Percentiles rank a stretch among this genome's conserved stretches.
Evolutionary conservation across 2,329 filamentous ascomycete genomes (phyloP).

Genomic region (Coniochaeta prunicola): DNA sequence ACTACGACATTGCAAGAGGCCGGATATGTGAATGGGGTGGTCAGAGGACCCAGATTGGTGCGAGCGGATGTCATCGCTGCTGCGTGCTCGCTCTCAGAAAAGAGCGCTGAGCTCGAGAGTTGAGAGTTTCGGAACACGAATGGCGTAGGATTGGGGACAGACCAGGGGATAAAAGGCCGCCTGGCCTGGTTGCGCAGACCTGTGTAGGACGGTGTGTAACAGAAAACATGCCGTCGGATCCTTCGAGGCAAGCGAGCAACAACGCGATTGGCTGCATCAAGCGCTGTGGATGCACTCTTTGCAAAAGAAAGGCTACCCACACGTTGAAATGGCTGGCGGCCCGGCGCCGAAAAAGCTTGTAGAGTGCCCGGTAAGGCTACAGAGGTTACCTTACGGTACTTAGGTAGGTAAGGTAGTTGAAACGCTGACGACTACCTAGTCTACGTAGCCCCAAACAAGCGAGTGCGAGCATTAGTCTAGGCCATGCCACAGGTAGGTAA

Average conservation of each 20-base stretch:
- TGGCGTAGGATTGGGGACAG: neutral
- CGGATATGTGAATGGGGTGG: neutral
- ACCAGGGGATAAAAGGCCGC: neutral
- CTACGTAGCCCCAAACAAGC: too few species aligned
- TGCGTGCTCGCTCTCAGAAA: constrained; percentile 28
- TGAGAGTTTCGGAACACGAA: neutral
- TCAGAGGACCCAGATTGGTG: neutral
- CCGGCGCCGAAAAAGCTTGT: too few species aligned
- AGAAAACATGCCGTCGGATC: neutral
- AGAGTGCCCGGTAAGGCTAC: too few species aligned
- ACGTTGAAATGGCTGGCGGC: too few species aligned
- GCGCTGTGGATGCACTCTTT: neutral
- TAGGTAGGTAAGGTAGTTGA: too few species aligned
- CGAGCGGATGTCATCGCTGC: constrained; percentile 32
- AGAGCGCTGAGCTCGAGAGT: neutral
- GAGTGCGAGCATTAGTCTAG: too few species aligned
- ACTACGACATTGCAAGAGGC: constrained; percentile 11
- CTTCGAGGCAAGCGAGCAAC: neutral
- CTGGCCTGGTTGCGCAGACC: too few species aligned
- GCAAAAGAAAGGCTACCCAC: neutral
- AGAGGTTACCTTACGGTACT: too few species aligned
- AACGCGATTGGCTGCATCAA: neutral
- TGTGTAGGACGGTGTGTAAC: too few species aligned
- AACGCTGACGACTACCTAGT: too few species aligned
- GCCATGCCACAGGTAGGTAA: too few species aligned